Evolutionary conservation across 2,329 filamentous ascomycete species (phyloP), one percentile per base, ranked within the genome.

Genomic region (Hypoxylon sp.): DNA sequence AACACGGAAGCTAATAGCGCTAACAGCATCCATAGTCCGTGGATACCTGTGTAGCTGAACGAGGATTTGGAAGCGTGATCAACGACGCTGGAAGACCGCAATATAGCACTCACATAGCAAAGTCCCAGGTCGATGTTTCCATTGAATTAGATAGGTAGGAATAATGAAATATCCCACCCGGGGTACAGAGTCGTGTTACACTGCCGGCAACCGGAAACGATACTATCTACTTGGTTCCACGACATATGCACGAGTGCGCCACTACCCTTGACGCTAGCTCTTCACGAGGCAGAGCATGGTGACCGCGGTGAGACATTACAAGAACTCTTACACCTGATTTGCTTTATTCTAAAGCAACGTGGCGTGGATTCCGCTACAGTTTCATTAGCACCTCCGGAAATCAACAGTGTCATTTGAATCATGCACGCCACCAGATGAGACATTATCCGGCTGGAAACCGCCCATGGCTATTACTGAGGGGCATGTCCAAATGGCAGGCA

Each of bases 221-320:
- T 8, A 17, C 7, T 42, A 42, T 20, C 37, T 42, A n/a, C 20
- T 2, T 20, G 37, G 37, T 42, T 42, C 37, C 37, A 42, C 37
- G 37, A 17, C 37, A 42, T 42, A 42, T 42, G 37, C 37, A 42
- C 8, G 37, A 42, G n/a, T 42, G 37, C 37, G 37, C 37, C 37
- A 42, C 17, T 13, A n/a, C 13, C 35, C 35, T 37, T 37, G 35
- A 13, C 35, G 35, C 35, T 6, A 14, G 11, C 14, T 14, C 17
- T 42, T 17, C 6, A 20, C n/a, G 40, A 42, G 40, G 40, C 40
- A 42, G 25, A 27, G 25, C 25, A 27, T 27, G 25, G 25, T 27
- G 25, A 27, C 25, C 25, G 5, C 3, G 25, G 25, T 5, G 25
- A 27, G 25, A 27, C 5, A 27, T 27, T 5, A 27, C 25, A 27